A percentile compares a stretch with the other conserved stretches of the same genome.
Evolutionary conservation across 2,329 filamentous ascomycete species (phyloP).

Genomic region (Penicillium sp.): DNA sequence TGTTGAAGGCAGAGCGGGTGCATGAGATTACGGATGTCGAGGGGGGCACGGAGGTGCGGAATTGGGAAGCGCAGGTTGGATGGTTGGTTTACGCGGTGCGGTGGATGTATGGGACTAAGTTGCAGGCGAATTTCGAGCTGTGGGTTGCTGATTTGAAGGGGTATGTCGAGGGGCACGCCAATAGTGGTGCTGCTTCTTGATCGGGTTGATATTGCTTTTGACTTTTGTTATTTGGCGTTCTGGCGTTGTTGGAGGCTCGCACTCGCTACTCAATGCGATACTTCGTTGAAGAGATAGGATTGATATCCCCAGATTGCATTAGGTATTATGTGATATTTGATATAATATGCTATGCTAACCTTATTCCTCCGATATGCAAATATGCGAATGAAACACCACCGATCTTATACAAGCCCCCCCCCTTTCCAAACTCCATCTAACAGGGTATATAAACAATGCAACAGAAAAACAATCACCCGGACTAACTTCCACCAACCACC

Average conservation of each 20-base stretch:
- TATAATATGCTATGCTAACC: not conserved
- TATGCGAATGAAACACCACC: not conserved
- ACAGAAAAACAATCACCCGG: too few species aligned
- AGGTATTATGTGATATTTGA: not conserved
- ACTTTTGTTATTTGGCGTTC: not conserved
- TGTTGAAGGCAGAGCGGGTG: conserved; percentile 48
- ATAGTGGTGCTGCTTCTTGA: not conserved
- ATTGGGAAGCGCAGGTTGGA: conserved; percentile 49
- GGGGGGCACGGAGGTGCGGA: conserved; percentile 36
- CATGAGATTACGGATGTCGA: conserved; percentile 47
- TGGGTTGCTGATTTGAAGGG: conserved; percentile 45
- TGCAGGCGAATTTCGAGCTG: conserved; percentile 40
- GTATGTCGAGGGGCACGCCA: conserved; percentile 36
- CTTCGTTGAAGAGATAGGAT: too few species aligned
- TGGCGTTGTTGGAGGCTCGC: not conserved
- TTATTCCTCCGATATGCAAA: not conserved
- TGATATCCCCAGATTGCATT: too few species aligned
- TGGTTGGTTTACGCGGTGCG: conserved; percentile 42
- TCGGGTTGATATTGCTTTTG: not conserved
- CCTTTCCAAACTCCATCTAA: conserved; percentile 18
- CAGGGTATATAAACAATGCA: conserved; percentile 20
- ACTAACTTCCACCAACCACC: too few species aligned
- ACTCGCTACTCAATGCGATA: not conserved
- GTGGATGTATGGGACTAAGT: conserved; percentile 42
- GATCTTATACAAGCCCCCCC: conserved; percentile 2